Conservation (phyloP, 2,329 filamentous ascomycete genomes). For the Nigrospora osmanthi region DNA sequence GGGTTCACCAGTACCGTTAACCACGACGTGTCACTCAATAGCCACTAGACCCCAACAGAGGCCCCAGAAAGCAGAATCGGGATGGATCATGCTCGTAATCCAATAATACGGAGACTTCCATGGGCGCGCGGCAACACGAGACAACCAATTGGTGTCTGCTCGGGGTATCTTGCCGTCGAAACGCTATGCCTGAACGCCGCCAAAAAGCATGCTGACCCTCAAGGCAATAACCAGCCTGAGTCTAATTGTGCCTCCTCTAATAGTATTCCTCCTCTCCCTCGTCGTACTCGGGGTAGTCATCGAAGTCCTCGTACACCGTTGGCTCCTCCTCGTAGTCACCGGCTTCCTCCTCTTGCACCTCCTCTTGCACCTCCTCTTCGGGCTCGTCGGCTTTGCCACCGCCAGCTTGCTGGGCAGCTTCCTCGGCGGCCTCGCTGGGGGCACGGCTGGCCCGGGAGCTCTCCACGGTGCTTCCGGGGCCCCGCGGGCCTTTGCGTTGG, state of each 20-base stretch:
- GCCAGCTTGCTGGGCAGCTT: conserved; percentile 1
- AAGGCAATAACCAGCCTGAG: neutral
- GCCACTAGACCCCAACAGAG: too few species aligned
- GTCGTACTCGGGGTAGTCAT: conserved; percentile 13
- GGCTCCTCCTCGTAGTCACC: conserved; percentile 27
- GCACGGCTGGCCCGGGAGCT: conserved; percentile 25
- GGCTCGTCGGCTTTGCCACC: conserved; percentile 20
- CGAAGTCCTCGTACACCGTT: conserved; percentile 12
- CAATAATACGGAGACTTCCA: too few species aligned
- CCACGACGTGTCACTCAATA: too few species aligned
- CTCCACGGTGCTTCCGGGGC: conserved; percentile 36
- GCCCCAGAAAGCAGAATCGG: too few species aligned
- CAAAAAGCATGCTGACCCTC: neutral
- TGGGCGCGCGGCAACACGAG: too few species aligned
- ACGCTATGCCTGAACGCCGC: neutral
- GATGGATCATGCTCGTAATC: too few species aligned
- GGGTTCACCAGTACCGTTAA: too few species aligned
- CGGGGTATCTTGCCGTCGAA: too few species aligned
- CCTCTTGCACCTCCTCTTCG: conserved; percentile 23
- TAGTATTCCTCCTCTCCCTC: conserved; percentile 18
- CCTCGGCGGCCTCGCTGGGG: conserved; percentile 21
- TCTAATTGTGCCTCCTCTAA: neutral
- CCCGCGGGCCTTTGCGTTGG: conserved; percentile 27
- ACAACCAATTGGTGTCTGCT: too few species aligned
- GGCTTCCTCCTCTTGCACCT: conserved; percentile 21